phyloP scores from a whole-genome alignment of 208 protist species.

The Trypanosoma brucei region DNA sequence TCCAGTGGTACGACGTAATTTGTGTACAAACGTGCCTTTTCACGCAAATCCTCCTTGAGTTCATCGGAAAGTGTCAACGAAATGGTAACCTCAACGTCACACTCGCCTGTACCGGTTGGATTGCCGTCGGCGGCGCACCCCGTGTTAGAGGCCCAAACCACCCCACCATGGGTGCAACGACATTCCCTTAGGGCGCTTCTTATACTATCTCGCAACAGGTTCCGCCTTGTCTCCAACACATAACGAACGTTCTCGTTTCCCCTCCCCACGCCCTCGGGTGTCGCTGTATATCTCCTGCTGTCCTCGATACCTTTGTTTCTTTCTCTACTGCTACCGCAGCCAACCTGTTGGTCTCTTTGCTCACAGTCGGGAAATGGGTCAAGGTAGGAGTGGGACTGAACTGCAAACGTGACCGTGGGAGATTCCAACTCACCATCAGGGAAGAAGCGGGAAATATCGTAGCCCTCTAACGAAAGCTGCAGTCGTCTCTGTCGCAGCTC shows the following conservation, averaged over 20 bases:
- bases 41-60: slow-evolving; percentile 49
- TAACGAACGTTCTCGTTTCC: slow-evolving; percentile 29
- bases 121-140: not conserved
- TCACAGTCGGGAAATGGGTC: slow-evolving; percentile 54
- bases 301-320: not conserved
- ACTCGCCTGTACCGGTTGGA: not conserved
- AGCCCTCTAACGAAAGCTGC: slow-evolving; percentile 4
- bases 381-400: slow-evolving; percentile 60
- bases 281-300: slow-evolving; percentile 3
- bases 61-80: slow-evolving; percentile 37
- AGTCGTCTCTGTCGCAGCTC: slow-evolving; percentile 29
- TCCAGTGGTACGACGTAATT: slow-evolving; percentile 68
- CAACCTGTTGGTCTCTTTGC: too few relatives aligned
- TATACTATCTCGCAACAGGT: slow-evolving; percentile 40
- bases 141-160: not conserved
- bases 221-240: slow-evolving; percentile 57
- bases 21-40: slow-evolving; percentile 63
- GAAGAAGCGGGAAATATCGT: slow-evolving; percentile 47
- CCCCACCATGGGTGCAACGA: not conserved
- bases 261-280: not conserved
- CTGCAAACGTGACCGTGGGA: slow-evolving; percentile 33
- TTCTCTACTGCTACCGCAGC: not conserved
- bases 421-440: slow-evolving; percentile 55
- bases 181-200: slow-evolving; percentile 37
- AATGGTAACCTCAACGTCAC: slow-evolving; percentile 36